Conservation (phyloP, 768 basidiomycete species). For the Tulasnella sp. region DNA sequence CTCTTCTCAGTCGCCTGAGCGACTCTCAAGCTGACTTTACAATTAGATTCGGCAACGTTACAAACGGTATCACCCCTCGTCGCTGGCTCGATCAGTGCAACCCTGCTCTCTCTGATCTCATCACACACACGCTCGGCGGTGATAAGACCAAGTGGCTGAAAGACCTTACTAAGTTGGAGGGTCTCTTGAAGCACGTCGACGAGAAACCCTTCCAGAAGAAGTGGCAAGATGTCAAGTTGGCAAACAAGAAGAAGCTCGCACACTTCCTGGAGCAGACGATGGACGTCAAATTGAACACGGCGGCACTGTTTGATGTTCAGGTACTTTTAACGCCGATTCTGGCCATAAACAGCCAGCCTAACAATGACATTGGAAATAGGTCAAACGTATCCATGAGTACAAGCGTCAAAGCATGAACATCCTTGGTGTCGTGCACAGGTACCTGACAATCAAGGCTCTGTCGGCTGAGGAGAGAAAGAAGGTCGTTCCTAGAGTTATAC, state of each 20-base stretch:
- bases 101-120: slow-evolving; percentile 72
- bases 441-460: slow-evolving; percentile 72
- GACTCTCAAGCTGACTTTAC: slow-evolving; percentile 2
- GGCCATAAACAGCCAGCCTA: background rate
- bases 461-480: slow-evolving; percentile 69
- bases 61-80: slow-evolving; percentile 91
- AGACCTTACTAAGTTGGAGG: slow-evolving; percentile 66
- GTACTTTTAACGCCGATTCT: slow-evolving; percentile 29
- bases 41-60: slow-evolving; percentile 70
- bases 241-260: slow-evolving; percentile 85
- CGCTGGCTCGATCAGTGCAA: slow-evolving; percentile 92
- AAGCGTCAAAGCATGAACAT: slow-evolving; percentile 96
- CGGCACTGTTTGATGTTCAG: slow-evolving; percentile 85
- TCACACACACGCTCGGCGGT: slow-evolving; percentile 67
- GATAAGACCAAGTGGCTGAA: slow-evolving; percentile 77
- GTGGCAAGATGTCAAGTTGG: slow-evolving; percentile 78
- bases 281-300: slow-evolving; percentile 59
- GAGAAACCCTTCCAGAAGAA: slow-evolving; percentile 63
- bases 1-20: background rate
- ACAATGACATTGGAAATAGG: slow-evolving; percentile 18
- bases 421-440: slow-evolving; percentile 78
- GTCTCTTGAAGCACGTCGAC: slow-evolving; percentile 60
- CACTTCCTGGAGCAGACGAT: slow-evolving; percentile 59
- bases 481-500: slow-evolving; percentile 75
- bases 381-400: slow-evolving; percentile 84